Base-by-base conservation (phyloP, 768 basidiomycete species). In the Hygrophorus russula region DNA sequence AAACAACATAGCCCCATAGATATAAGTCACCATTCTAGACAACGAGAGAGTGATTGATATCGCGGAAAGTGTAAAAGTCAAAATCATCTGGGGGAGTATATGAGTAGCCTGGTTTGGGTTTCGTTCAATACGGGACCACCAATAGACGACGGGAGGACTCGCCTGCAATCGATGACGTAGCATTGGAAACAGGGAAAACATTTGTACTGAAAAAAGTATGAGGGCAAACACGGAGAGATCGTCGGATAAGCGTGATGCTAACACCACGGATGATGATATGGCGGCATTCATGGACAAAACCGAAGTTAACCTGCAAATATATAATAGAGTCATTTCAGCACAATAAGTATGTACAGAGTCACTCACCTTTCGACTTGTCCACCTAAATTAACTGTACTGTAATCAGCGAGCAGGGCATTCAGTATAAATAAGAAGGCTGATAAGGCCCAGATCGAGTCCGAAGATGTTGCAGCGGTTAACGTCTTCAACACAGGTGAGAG, bases 401-500 rank as follows among this genome's bases (percentile, higher is more conserved):
- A 94, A 61, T 96, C 90, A 11, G 85, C 85, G 38, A 97, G 65
- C 46, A 93, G 65, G 14, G 80, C 70, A 57, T 93, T 90, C 31
- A 96, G 65, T 41, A 77, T 66, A 60, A 97, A 88, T 35, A 98
- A 74, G 41, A 71, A 69, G 3, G 87, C 86, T n/a, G 90, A 78
- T 40, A 97, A 64, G 5, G 94, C 92, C 91, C 91, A 97, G 50
- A 98, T 93, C 20, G 91, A 91, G 59, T 99, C 96, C 10, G 87
- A 87, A 31, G 94, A 96, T 3, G 93, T 97, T 18, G 93, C 89
- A 31, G 88, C 85, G 20, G 91, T 94, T 55, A 99, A 65, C 4
- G 94, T 97, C 55, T 82, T 77, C 44, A 98, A 67, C 8, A 97
- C 85, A 11, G 96, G 96, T 2, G 92, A 82, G 43, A 97, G 69